Evolutionary conservation across 208 protist species (phyloP).

Genomic region (Lotmaria passim): DNA sequence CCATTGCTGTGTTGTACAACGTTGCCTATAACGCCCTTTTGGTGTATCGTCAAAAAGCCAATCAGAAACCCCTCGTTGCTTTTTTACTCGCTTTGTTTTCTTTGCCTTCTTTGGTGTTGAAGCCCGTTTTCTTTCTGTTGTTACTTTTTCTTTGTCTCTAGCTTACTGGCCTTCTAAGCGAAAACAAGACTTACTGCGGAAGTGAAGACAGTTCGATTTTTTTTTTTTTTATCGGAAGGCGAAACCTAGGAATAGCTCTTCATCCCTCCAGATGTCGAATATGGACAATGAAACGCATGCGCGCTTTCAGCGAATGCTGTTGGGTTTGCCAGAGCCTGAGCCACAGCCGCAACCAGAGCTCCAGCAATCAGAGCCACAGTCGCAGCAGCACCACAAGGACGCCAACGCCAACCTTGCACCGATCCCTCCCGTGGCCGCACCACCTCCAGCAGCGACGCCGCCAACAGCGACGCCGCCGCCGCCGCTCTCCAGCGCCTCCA

Average conservation of each 20-base stretch:
- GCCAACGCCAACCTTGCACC: constrained; percentile 11
- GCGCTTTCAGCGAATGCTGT: constrained; percentile 21
- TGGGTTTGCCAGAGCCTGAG: constrained; percentile 6
- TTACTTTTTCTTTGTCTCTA: too few relatives aligned
- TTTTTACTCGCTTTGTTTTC: background rate
- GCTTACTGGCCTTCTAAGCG: too few relatives aligned
- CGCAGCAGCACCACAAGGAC: background rate
- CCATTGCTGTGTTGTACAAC: too few relatives aligned
- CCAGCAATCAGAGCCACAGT: background rate
- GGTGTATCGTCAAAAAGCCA: too few relatives aligned
- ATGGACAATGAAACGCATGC: constrained; percentile 24
- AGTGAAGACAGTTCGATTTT: too few relatives aligned
- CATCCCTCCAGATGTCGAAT: background rate
- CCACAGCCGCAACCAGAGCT: background rate
- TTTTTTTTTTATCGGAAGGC: background rate
- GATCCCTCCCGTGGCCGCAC: too few relatives aligned
- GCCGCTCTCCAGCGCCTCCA: background rate
- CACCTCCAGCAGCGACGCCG: too few relatives aligned
- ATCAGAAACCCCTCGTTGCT: background rate
- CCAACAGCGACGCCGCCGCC: background rate
- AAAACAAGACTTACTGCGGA: too few relatives aligned
- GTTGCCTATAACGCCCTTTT: too few relatives aligned
- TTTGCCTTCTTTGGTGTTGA: background rate
- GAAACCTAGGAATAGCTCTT: background rate
- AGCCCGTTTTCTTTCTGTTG: background rate